Evolutionary conservation across 257 asterid species (phyloP), one percentile per base, ranked within the genome.

Genomic region (Nicotiana paniculata): DNA sequence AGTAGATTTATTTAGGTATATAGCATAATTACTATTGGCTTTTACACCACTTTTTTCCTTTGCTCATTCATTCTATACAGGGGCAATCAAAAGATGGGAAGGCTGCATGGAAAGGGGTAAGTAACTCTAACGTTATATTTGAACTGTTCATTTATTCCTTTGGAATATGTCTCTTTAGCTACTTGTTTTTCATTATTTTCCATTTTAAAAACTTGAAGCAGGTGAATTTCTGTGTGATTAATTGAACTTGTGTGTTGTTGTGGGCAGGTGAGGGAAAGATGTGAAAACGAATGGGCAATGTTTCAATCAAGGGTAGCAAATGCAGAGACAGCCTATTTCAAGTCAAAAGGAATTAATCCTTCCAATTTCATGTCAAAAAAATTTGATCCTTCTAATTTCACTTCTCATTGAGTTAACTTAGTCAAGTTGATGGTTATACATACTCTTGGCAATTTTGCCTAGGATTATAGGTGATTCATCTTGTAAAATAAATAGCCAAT

Each of bases 51-150:
- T 30, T 18, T 39, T 10, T 75, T 58, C 35, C 66, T 66, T 85
- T 63, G 70, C 32, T 32, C 15, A 51, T 48, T 10, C 0, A 9
- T 63, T 46, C 21, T 61, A 39, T 77, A 33, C 37, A 95, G 98
- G 98, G 98, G 57, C 77, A 86, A 78, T 81, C 89, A 2, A 91
- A 87, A 54, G 72, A 89, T 0, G 96, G 97, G 37, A 86, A 88
- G 79, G 90, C 97, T 85, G 88, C 96, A 46, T 92, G 97, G 97
- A 86, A 81, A 88, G 97, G 96, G 95, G 98, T 92, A 91, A 21
- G 91, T 67, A 32, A 6, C 67, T 65, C 68, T 32, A 15, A 21
- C 81, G 4, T 59, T 32, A 16, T 43, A 8, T 77, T 64, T n/a
- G 64, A 58, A 58, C 26, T 16, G 63, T 58, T 58, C 64, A 58